phyloP scores from a whole-genome alignment of 192 early-diverging fungal genomes.

The Gryganskiella cystojenkinii region DNA sequence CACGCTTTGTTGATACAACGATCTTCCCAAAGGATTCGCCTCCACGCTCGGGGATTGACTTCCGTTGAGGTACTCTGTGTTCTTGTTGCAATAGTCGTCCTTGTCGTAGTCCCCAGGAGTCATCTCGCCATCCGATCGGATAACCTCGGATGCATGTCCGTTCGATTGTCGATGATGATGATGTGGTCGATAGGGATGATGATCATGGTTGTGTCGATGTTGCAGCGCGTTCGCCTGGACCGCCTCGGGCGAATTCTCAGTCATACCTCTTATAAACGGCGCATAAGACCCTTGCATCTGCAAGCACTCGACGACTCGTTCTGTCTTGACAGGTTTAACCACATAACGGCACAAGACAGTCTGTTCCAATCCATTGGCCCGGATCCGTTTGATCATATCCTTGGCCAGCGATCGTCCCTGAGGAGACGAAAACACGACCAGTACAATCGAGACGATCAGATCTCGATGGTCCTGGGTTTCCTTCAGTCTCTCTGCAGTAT shows the following conservation, averaged over 20 bases:
- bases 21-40: no score
- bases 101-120: conserved; percentile 34
- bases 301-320: conserved; percentile 47
- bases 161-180: not conserved
- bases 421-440: conserved; percentile 49
- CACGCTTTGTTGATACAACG: no score
- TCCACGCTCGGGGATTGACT: no score
- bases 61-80: conserved; percentile 3
- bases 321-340: conserved; percentile 51
- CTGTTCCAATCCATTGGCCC: conserved; percentile 29
- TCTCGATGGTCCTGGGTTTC: conserved; percentile 16
- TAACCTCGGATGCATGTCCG: conserved; percentile 1
- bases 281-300: conserved; percentile 27
- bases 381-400: conserved; percentile 38
- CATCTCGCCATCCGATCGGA: conserved; percentile 13
- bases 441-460: conserved; percentile 33
- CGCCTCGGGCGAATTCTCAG: not conserved
- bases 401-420: conserved; percentile 49
- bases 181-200: not conserved
- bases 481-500: conserved; percentile 4
- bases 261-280: conserved; percentile 6
- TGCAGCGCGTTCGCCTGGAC: not conserved
- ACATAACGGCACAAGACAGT: conserved; percentile 28
- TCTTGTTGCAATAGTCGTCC: conserved; percentile 37
- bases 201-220: not conserved